Conservation (phyloP, 2,329 filamentous ascomycete species). For the Sphaerostilbella broomeana region DNA sequence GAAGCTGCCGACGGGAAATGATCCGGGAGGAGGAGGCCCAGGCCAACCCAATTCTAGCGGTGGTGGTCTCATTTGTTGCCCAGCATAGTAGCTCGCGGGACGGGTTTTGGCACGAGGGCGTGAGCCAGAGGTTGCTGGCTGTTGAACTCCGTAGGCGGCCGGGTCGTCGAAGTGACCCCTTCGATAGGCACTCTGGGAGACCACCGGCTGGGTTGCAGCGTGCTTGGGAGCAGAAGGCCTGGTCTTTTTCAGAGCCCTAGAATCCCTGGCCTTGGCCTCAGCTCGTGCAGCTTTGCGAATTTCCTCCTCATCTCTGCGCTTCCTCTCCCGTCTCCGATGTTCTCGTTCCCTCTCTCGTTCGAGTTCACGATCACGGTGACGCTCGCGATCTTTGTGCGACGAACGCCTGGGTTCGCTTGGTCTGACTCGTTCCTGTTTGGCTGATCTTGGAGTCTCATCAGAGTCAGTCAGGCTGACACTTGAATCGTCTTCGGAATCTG, state of each 20-base stretch:
- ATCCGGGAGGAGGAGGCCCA: constrained; percentile 20
- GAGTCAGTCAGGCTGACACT: constrained; percentile 33
- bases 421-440: constrained; percentile 23
- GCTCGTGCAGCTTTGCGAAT: constrained; percentile 10
- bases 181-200: constrained; percentile 25
- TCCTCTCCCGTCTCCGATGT: constrained; percentile 21
- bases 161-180: constrained; percentile 29
- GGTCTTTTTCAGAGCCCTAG: constrained; percentile 22
- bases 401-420: constrained; percentile 20
- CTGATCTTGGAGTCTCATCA: constrained; percentile 37
- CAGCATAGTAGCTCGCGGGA: constrained; percentile 32
- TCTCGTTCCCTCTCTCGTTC: constrained; percentile 22
- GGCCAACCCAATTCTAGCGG: constrained; percentile 24
- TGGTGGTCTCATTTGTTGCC: constrained; percentile 23
- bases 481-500: constrained; percentile 34
- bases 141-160: constrained; percentile 30
- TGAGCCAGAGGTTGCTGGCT: constrained; percentile 25
- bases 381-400: constrained; percentile 20
- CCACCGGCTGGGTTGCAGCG: constrained; percentile 26
- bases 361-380: constrained; percentile 21
- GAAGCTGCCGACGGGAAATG: constrained; percentile 24
- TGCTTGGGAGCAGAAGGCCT: constrained; percentile 27
- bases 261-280: constrained; percentile 17
- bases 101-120: constrained; percentile 29
- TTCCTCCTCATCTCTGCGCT: constrained; percentile 20